Base-by-base conservation (phyloP, 2,329 filamentous ascomycete genomes). In the Nemania sp. region DNA sequence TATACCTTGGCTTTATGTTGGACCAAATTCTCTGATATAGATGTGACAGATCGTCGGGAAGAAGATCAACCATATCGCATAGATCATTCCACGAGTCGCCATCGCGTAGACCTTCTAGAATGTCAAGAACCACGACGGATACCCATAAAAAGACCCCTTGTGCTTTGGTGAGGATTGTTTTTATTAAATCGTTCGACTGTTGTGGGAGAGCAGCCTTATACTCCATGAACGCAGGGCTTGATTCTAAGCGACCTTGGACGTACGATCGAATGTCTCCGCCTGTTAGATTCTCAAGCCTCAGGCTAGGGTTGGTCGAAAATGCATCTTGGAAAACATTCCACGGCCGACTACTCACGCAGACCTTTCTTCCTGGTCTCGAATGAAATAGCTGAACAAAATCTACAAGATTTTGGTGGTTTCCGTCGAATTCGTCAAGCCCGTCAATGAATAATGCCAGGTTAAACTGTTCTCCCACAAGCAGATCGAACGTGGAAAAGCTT, bases 261-360 rank as follows among this genome's bases (percentile, higher is more conserved):
- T 68, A 72, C 2, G 15, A 20, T 17, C 62, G 32, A 39, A 72
- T 71, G 54, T 71, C 70, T 1, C 46, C 18, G 3, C 46, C 34
- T 11, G 68, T 73, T 9, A 71, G 39, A 5, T 66, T 58, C 20
- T 73, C 66, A 0, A 72, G 52, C 13, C 55, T 45, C 15, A 72
- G 58, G n/a, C 40, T 61, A 4, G 66, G 66, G 5, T 17, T 62
- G 1, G 43, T 2, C 11, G 10, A 39, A 42, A 69, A 72, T 1
- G 55, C 63, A 11, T 68, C 64, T 15, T 60, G 43, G 45, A 72
- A 72, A 3, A 63, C 57, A 15, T 65, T 61, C 59, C 67, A 66
- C 1, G 70, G 71, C 15, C 71, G 53, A 37, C 70, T 72, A 9
- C 66, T 69, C 1, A 66, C 40, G 21, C 67, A 70, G 13, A 71